A percentile compares a stretch with the other conserved stretches of the same genome.
Evolutionary conservation across 2,329 filamentous ascomycete genomes (phyloP).

Genomic region (Fonsecaea erecta): DNA sequence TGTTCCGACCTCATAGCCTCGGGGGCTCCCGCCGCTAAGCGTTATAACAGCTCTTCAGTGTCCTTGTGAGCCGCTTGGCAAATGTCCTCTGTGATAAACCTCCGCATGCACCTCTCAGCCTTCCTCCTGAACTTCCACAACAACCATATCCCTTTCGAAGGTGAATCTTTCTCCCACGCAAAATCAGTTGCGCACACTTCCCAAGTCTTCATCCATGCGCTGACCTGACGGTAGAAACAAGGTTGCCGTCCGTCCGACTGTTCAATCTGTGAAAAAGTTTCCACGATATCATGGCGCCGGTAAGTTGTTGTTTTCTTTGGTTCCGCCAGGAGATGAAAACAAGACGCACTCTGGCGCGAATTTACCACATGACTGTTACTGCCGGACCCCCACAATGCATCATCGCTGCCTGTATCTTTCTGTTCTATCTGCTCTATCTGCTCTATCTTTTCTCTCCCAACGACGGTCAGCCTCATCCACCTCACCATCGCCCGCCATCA

Average conservation of each 20-base stretch:
- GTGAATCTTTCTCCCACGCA: not conserved
- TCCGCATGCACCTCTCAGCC: slow-evolving; percentile 2
- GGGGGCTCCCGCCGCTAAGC: not conserved
- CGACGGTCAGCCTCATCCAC: slow-evolving; percentile 5
- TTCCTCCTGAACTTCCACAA: not conserved
- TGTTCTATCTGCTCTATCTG: not conserved
- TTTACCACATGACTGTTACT: slow-evolving; percentile 5
- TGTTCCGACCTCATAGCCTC: slow-evolving; percentile 9
- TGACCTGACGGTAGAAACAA: not conserved
- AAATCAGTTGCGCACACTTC: not conserved
- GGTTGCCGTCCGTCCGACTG: not conserved
- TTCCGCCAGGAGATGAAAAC: not conserved
- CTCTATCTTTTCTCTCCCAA: not conserved
- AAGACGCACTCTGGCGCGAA: slow-evolving; percentile 1
- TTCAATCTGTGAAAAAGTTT: not conserved
- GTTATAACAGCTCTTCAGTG: not conserved
- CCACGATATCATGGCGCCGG: slow-evolving; percentile 26
- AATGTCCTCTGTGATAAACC: slow-evolving; percentile 8
- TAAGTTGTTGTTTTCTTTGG: slow-evolving; percentile 16
- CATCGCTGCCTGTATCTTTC: not conserved
- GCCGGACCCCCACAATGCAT: not conserved
- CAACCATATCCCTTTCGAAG: not conserved
- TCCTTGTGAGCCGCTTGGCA: not conserved
- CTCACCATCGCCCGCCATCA: not conserved
- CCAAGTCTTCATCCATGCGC: not conserved